A percentile compares a stretch with the other conserved stretches of the same genome.
phyloP scores from a whole-genome alignment of 225 moss, liverwort and hornwort genomes.

The Pleurozium schreberi region DNA sequence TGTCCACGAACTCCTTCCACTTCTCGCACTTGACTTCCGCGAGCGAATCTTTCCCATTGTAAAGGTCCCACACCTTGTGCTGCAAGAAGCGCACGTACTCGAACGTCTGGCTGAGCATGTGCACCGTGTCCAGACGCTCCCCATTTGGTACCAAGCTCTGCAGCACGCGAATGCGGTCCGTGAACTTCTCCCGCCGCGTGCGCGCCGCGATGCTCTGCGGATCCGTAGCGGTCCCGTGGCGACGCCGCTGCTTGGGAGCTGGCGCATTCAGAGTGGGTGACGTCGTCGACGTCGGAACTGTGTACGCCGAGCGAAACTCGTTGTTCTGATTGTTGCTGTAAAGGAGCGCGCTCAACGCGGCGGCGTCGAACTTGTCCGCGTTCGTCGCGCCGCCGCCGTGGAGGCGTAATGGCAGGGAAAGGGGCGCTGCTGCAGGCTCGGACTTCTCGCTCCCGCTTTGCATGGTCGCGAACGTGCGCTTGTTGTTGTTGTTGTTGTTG shows the following conservation, averaged over 20 bases:
- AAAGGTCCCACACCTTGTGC: slow-evolving; percentile 96
- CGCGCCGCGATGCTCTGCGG: slow-evolving; percentile 76
- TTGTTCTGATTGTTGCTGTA: slow-evolving; percentile 29
- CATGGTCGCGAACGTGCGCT: slow-evolving; percentile 33
- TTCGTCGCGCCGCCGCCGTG: not conserved
- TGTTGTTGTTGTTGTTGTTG: not conserved
- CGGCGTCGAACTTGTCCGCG: slow-evolving; percentile 44
- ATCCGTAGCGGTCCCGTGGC: slow-evolving; percentile 53
- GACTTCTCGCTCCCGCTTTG: not conserved
- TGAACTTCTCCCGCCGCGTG: slow-evolving; percentile 84
- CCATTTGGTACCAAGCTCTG: slow-evolving; percentile 94
- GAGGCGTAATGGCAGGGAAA: not conserved
- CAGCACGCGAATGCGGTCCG: slow-evolving; percentile 84
- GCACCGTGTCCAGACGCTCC: slow-evolving; percentile 90
- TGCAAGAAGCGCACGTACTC: slow-evolving; percentile 95
- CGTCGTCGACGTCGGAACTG: not conserved
- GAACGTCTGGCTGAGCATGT: slow-evolving; percentile 93
- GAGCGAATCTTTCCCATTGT: slow-evolving; percentile 68
- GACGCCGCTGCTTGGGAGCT: slow-evolving; percentile 37
- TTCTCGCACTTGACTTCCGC: slow-evolving; percentile 62
- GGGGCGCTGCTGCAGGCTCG: not conserved
- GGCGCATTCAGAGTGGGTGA: not conserved
- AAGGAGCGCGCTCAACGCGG: slow-evolving; percentile 36
- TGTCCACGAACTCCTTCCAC: slow-evolving; percentile 92
- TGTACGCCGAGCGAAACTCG: not conserved